Conservation (phyloP, 108 stramenopile species). For the Nannochloropsis gaditana region DNA sequence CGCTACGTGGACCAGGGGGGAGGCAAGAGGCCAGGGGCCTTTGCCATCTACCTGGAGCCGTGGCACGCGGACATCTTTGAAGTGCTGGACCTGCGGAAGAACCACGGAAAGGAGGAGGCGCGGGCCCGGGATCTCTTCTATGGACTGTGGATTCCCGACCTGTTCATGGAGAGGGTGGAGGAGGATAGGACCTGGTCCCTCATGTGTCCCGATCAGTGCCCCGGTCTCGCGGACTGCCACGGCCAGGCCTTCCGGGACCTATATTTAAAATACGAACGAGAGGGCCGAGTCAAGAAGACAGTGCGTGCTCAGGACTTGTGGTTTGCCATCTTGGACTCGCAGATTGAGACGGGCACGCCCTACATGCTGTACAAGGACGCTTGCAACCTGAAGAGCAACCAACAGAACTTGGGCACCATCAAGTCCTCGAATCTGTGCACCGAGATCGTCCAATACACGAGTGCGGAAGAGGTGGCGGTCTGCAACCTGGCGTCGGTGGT, state of each 20-base stretch:
- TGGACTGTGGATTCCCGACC: conserved; percentile 96
- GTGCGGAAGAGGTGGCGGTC: conserved; percentile 96
- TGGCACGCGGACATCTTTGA: conserved; percentile 98
- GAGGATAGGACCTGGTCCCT: conserved; percentile 81
- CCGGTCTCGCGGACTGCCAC: conserved; percentile 78
- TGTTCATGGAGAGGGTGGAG: conserved; percentile 98
- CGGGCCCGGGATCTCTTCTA: conserved; percentile 97
- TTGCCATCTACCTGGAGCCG: conserved; percentile 97
- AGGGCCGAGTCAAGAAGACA: conserved; percentile 78
- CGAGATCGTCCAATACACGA: conserved; percentile 93
- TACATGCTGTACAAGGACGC: conserved; percentile 99
- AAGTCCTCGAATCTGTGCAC: conserved; percentile 84
- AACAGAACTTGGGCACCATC: conserved; percentile 97
- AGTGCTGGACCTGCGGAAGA: conserved; percentile 94
- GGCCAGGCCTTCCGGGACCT: conserved; percentile 86
- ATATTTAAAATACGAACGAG: conserved; percentile 86
- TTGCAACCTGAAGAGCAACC: conserved; percentile 96
- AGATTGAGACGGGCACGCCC: conserved; percentile 99
- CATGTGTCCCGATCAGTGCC: conserved; percentile 94
- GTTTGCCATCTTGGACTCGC: conserved; percentile 94
- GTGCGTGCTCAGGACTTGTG: conserved; percentile 94
- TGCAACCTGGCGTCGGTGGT: conserved; percentile 98
- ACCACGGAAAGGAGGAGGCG: conserved; percentile 95
- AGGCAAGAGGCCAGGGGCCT: conserved; percentile 95
- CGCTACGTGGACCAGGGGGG: conserved; percentile 98